Evolutionary conservation across 2,329 filamentous ascomycete genomes (phyloP), one percentile per base, ranked within the genome.

Genomic region (Stachybotrys chlorohalonatus): DNA sequence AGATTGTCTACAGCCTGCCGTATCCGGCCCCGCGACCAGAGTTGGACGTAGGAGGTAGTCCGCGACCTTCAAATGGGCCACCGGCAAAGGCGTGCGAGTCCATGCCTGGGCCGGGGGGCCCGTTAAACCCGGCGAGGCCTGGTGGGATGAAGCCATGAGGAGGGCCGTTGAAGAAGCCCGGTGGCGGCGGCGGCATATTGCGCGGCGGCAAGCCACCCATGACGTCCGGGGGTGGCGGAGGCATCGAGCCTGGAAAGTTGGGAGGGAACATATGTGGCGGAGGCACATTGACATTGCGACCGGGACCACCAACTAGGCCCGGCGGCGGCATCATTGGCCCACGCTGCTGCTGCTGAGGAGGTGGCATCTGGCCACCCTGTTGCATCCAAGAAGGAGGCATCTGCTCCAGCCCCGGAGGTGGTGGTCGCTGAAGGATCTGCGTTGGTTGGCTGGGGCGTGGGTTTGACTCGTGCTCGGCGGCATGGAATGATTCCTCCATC

Each of bases 341-440:
- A 24, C 71, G 64, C 55, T 66, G 65, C 54, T 56, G 64, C 55
- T 66, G 65, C 54, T 55, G 52, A 13, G 47, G 45, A 31, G 54
- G 30, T 53, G 62, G 52, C 57, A 76, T 66, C 57, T 77, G 74
- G 24, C 70, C 74, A 52, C 66, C 68, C 51, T 66, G 70, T 47
- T 72, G 74, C 71, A 82, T 75, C 73, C 79, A 83, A 55, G 70
- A 76, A 16, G 76, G 80, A 16, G 78, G 79, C 70, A 85, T 79
- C 61, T 81, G 79, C 49, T 84, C 82, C 47, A 86, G 69, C 7
- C 83, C 83, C 2, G 81, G 81, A 16, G 78, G 79, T 6, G 78
- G 81, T n/a, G 81, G 82, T 6, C 83, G 80, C 67, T 86, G 83
- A 24, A 86, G 68, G 53, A 86, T 86, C 64, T 86, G 83, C 5